A percentile compares a stretch with the other conserved stretches of the same genome.
These are phyloP conservation scores for Camelina neglecta DNA, from an alignment of 345 rosid species.

Conservation along the genomic window DNA sequence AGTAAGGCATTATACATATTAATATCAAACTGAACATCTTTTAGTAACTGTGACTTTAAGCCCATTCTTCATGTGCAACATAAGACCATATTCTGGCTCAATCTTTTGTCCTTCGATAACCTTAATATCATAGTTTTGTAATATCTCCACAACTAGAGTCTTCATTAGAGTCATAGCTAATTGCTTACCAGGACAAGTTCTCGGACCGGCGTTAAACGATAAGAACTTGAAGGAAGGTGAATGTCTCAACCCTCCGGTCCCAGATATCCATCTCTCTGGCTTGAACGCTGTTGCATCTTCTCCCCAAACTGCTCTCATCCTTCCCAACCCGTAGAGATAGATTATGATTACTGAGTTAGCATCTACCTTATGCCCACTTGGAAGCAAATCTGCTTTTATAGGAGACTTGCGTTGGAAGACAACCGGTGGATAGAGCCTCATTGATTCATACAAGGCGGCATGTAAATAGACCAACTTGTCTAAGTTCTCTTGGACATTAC, in stretches of 20 bases:
- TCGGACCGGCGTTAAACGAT: constrained; percentile 39
- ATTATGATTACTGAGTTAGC: constrained; percentile 33
- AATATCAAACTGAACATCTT: constrained; percentile 13
- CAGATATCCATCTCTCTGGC: constrained; percentile 39
- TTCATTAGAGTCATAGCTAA: constrained; percentile 35
- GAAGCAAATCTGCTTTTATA: constrained; percentile 35
- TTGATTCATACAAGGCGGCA: constrained; percentile 44
- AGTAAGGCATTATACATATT: neutral
- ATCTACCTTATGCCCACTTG: constrained; percentile 45
- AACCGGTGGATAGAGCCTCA: constrained; percentile 48
- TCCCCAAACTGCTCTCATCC: constrained; percentile 44
- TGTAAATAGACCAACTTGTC: constrained; percentile 47
- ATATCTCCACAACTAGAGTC: constrained; percentile 14
- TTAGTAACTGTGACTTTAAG: constrained; percentile 35
- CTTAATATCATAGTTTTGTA: constrained; percentile 36
- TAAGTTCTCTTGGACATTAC: constrained; percentile 2
- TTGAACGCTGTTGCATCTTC: constrained; percentile 33
- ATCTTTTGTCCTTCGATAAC: constrained; percentile 32
- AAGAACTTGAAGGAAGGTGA: constrained; percentile 41
- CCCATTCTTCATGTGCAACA: constrained; percentile 34
- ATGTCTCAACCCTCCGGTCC: constrained; percentile 24
- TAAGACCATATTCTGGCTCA: constrained; percentile 35
- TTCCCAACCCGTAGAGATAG: constrained; percentile 38
- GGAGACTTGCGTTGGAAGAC: constrained; percentile 34
- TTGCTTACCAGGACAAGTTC: constrained; percentile 38